Base-by-base conservation (phyloP, 1,284 basidiomycete genomes). In the Moniliophthora roreri region DNA sequence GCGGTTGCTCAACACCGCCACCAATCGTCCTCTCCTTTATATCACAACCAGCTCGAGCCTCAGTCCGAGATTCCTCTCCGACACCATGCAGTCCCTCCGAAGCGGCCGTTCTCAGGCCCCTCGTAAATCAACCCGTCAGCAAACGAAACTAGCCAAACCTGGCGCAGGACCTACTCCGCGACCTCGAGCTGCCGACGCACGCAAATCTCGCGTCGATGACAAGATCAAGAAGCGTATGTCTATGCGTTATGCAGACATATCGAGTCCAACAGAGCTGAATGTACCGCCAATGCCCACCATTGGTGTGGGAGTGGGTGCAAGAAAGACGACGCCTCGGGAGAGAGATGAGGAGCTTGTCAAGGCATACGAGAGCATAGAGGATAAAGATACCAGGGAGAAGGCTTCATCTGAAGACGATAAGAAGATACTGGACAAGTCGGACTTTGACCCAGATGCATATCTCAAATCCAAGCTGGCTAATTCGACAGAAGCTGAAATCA, bases 181-280 rank as follows among this genome's bases (percentile, higher is more conserved):
- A 46, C 23, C 44, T 4, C 23, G 26, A 32, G 24, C 28, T 32
- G 28, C 44, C 6, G 58, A 58, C 38, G 55, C 60, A 16, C 58
- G 62, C 53, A 69, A 66, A 46, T 53, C 46, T 53, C 80, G 85
- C 52, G 87, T 95, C 52, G 91, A 92, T 68, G 93, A 95, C 79
- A 92, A 91, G 76, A 93, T 95, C 71, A 93, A 92, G 81, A 91
- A 92, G 72, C 87, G 93, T 59, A 87, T 95, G 84, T 93, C 91
- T 15, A 90, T 87, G 80, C 84, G 93, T 67, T 95, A 92, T 79
- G 88, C 89, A 46, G 89, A 91, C 59, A 88, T 91, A 55, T 87
- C 87, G 2, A 74, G 78, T 13, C 84, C 87, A 3, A 82, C 81
- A 1, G 76, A 81, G 42, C 67, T 74, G 0, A 66, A 68, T 28